Evolutionary conservation across 768 basidiomycete species (phyloP), one percentile per base, ranked within the genome.

Genomic region (Mycena belliarum): DNA sequence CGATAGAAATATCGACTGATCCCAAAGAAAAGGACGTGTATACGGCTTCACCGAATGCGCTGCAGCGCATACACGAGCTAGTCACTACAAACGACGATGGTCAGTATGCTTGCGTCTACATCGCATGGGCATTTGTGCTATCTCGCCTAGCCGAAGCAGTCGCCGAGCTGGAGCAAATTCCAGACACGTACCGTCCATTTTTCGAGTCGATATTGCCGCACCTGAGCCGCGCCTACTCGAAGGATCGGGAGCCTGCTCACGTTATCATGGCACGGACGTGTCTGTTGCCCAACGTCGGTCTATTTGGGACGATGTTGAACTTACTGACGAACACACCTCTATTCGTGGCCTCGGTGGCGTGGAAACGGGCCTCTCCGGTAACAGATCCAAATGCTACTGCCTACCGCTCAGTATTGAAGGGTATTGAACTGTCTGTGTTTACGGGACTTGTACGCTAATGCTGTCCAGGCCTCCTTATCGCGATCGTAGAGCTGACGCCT

Each of bases 111-210:
- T 86, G 87, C 62, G 80, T 87, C 5, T 88, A 90, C 64, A 76
- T 95, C 7, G 87, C 86, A 0, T 98, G 95, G 95, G 80, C 93
- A 0, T 92, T 87, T 66, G 82, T 95, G 1, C 80, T 96, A 4
- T 87, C 86, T 12, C 80, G 85, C 29, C 68, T 91, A n/a, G 69
- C 76, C 20, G 67, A 75, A 14, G 76, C 78, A 49, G 82, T 79
- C 1, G 52, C 64, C n/a, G 71, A 80, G 46, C 63, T 77, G 65
- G 76, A 80, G 61, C 79, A 83, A 57, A 69, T 87, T 32, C 85
- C 86, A 20, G 69, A 77, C 16, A 66, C 80, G 15, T 89, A 86
- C 69, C 76, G 73, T 26, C 57, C 73, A 3, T 84, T 91, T 70
- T 78, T 88, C 68, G 77, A 83, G 32, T 73, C 75, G 37, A 73